A percentile compares a stretch with the other conserved stretches of the same genome.
These are phyloP conservation scores for Oryza glaberrima DNA, from an alignment of 176 grass and related monocot genomes.

Conservation along the genomic window DNA sequence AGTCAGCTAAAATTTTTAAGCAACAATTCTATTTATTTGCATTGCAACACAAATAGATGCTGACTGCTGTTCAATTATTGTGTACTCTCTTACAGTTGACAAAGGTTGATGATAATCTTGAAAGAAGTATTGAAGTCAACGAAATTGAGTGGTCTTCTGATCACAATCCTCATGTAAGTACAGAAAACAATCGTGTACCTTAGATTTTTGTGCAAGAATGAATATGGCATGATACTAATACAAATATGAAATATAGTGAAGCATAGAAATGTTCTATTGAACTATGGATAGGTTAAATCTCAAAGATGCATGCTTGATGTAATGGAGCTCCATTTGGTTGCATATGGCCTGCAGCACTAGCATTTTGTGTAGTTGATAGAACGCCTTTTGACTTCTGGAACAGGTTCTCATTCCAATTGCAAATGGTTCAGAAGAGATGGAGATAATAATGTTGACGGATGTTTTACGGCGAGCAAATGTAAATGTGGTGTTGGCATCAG, in stretches of 20 bases:
- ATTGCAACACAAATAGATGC: background rate
- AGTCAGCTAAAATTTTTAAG: background rate
- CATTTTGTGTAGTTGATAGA: constrained; percentile 10
- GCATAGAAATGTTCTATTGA: background rate
- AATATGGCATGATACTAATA: constrained; percentile 4
- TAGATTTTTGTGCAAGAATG: constrained; percentile 28
- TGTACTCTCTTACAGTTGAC: constrained; percentile 45
- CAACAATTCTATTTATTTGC: background rate
- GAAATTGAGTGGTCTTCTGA: constrained; percentile 74
- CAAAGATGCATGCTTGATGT: constrained; percentile 24
- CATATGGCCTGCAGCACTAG: constrained; percentile 10
- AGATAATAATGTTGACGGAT: constrained; percentile 73
- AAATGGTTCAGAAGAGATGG: constrained; percentile 94
- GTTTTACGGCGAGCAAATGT: constrained; percentile 86
- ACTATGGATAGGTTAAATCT: background rate
- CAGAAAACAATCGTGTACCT: constrained; percentile 35
- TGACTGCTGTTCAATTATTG: background rate
- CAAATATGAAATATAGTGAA: background rate
- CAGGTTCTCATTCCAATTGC: constrained; percentile 95
- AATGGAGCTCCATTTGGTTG: background rate
- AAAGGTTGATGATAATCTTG: constrained; percentile 47
- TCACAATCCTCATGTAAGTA: constrained; percentile 69
- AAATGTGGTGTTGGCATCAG: constrained; percentile 83
- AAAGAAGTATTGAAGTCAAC: constrained; percentile 76
- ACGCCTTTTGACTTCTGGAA: constrained; percentile 39